Evolutionary conservation across 1,284 basidiomycete genomes (phyloP), one percentile per base, ranked within the genome.

Genomic region (Malassezia equina): DNA sequence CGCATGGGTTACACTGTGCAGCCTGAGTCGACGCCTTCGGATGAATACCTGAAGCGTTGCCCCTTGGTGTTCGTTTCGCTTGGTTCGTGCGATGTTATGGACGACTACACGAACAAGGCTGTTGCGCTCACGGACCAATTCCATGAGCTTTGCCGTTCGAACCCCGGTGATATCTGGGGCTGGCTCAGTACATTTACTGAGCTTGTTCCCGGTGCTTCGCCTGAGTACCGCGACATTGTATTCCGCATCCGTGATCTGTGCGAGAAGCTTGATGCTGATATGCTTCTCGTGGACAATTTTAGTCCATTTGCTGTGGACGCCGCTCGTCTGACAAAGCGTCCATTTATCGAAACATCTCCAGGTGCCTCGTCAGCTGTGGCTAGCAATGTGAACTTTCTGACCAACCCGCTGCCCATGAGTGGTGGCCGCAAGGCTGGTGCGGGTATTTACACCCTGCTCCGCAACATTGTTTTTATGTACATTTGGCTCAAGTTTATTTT

Each of bases 201-300:
- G n/a, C 47, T 54, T 7, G 57, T 54, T 8, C 52, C 52, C n/a
- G 52, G 48, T 12, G 29, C 21, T 6, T 41, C 57, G 13, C 31
- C 51, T 11, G 51, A 58, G 31, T 62, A 62, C 29, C 53, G 56
- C 17, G 59, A 59, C 7, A 51, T 59, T 1, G 64, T 63, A 3
- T 59, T 54, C 11, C 17, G 27, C 2, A 58, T 66, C 17, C 54
- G 58, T 21, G 59, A 66, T 23, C 46, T 55, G 11, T 36, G 64
- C 29, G 54, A 58, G 27, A 32, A 57, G 28, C 28, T 62, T 15
- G 59, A 64, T 3, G 60, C 64, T n/a, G 62, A 66, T 34, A 57
- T 66, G 60, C 50, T 64, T 19, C 61, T 59, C 21, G 64, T 64
- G 19, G 65, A 67, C 24, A 60, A 57, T n/a, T 60, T 67, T 9